Percentiles rank a stretch among this genome's conserved stretches.
These are phyloP conservation scores for Pleoardoris graminearum DNA, from an alignment of 2,329 filamentous ascomycete species.

Conservation along the genomic window DNA sequence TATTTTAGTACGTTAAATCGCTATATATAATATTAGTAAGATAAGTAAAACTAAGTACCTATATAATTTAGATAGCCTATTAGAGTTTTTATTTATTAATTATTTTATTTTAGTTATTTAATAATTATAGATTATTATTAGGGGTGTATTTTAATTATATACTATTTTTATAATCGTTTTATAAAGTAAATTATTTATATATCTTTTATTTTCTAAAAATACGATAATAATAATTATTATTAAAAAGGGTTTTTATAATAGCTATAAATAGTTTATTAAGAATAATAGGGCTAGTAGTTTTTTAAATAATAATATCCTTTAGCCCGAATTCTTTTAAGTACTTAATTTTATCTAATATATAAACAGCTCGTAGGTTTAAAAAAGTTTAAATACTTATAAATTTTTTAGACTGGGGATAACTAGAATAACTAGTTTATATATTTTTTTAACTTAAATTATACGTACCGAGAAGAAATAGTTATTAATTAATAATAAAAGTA, in stretches of 20 bases:
- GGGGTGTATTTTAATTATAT: conserved; percentile 9
- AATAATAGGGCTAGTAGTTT: conserved; percentile 2
- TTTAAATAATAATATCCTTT: conserved; percentile 4
- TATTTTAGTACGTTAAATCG: conserved; percentile 8
- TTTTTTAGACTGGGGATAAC: too few species aligned
- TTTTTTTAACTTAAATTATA: neutral
- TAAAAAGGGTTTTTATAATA: conserved; percentile 8
- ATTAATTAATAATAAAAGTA: neutral
- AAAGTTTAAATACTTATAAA: neutral
- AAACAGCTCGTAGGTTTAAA: neutral
- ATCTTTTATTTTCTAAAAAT: conserved; percentile 1
- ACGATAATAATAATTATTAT: neutral
- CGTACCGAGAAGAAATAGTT: neutral
- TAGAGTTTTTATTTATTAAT: neutral
- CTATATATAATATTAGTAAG: conserved; percentile 3
- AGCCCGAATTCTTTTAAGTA: conserved; percentile 1
- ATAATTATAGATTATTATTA: neutral
- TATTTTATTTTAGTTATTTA: neutral
- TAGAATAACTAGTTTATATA: neutral
- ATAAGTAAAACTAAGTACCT: conserved; percentile 6
- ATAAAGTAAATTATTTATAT: conserved; percentile 4
- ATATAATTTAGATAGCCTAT: conserved; percentile 7
- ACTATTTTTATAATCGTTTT: neutral
- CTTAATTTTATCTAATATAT: conserved; percentile 2
- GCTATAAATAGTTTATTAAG: conserved; percentile 3